Conservation (phyloP, 1,284 basidiomycete species). For the Cutaneotrichosporon curvatum region DNA sequence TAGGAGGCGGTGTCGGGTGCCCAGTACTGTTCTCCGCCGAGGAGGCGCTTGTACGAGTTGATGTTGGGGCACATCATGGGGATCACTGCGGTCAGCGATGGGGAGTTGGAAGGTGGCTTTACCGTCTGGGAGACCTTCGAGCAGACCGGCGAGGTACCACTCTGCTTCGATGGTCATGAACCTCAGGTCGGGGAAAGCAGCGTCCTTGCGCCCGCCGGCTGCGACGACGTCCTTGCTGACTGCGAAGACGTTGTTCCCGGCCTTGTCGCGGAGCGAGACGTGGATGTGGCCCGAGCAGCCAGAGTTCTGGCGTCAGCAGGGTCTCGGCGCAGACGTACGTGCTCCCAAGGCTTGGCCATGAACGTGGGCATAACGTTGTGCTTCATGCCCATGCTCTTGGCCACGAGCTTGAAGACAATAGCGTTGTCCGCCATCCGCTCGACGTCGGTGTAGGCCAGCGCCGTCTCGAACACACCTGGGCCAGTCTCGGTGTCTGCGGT, state of each 20-base stretch:
- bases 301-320: slow-evolving; percentile 56
- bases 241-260: slow-evolving; percentile 74
- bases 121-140: slow-evolving; percentile 85
- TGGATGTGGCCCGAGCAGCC: slow-evolving; percentile 91
- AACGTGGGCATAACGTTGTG: slow-evolving; percentile 85
- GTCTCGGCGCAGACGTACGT: slow-evolving; percentile 53
- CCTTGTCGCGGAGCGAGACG: slow-evolving; percentile 67
- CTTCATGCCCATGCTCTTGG: slow-evolving; percentile 86
- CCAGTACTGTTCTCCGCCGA: slow-evolving; percentile 90
- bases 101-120: slow-evolving; percentile 21
- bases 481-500: slow-evolving; percentile 85
- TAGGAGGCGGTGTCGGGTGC: slow-evolving; percentile 82
- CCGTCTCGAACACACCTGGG: slow-evolving; percentile 84
- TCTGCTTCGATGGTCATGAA: slow-evolving; percentile 79
- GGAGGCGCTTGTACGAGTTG: slow-evolving; percentile 95
- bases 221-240: slow-evolving; percentile 52
- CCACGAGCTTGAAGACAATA: slow-evolving; percentile 82
- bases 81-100: slow-evolving; percentile 35
- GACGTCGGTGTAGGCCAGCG: slow-evolving; percentile 79
- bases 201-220: slow-evolving; percentile 58
- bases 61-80: slow-evolving; percentile 74
- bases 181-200: slow-evolving; percentile 71
- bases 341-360: slow-evolving; percentile 95
- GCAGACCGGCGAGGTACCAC: slow-evolving; percentile 82
- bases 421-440: slow-evolving; percentile 90